A percentile compares a stretch with the other conserved stretches of the same genome.
Conservation (phyloP, 2,329 filamentous ascomycete genomes). For the Dothidotthia symphoricarpi region DNA sequence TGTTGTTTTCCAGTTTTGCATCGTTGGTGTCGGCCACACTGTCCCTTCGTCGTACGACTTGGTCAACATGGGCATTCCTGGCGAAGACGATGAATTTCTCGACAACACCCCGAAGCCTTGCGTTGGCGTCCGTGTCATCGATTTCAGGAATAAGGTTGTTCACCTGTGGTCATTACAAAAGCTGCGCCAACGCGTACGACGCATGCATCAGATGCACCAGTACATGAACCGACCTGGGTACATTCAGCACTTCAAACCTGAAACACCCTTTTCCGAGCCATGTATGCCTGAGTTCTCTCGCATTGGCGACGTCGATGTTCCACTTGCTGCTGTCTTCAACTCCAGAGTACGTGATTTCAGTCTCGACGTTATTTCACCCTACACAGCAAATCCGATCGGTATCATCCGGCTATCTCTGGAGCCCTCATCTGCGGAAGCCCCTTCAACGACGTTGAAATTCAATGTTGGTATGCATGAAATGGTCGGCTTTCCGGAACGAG, state of each 20-base stretch:
- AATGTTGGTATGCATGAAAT: constrained; percentile 98
- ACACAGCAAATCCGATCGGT: constrained; percentile 85
- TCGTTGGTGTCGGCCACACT: constrained; percentile 83
- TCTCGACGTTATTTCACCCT: constrained; percentile 86
- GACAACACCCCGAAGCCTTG: constrained; percentile 85
- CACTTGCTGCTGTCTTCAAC: constrained; percentile 88
- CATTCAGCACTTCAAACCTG: constrained; percentile 84
- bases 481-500: constrained; percentile 88
- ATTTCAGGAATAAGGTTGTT: constrained; percentile 82
- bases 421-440: constrained; percentile 88
- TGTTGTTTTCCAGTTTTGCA: constrained; percentile 91
- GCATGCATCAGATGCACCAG: constrained; percentile 96
- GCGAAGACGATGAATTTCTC: constrained; percentile 80
- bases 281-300: constrained; percentile 92
- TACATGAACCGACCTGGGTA: constrained; percentile 96
- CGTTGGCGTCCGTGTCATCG: constrained; percentile 83
- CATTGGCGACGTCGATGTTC: constrained; percentile 89
- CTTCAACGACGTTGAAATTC: constrained; percentile 91
- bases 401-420: constrained; percentile 89
- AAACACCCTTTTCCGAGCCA: constrained; percentile 88
- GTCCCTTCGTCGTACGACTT: constrained; percentile 95
- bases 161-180: constrained; percentile 96
- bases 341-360: constrained; percentile 91
- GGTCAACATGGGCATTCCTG: constrained; percentile 84
- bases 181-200: constrained; percentile 77